Evolutionary conservation across 331 rosid genomes (phyloP), one percentile per base, ranked within the genome.

Genomic region (Quercus tomentella): DNA sequence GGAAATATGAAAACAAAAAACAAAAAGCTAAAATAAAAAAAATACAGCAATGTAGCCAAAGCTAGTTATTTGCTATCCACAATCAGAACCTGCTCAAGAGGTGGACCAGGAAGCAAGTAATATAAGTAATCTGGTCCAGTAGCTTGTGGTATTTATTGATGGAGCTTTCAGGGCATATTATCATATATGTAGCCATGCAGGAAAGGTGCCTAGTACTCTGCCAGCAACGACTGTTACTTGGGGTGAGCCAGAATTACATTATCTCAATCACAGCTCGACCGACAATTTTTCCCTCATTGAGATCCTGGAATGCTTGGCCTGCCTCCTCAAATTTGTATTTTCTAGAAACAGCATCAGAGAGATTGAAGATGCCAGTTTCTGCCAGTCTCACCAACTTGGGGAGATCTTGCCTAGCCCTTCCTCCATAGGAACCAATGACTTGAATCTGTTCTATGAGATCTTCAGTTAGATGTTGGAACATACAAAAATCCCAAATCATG

Each of bases 341-440:
- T 86, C 92, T 87, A 28, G 99, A 86, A 86, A 95, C 99, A 52
- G 98, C 93, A 84, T 81, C 72, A 7, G 71, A 43, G 26, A 93
- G 96, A 80, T 89, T 84, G 85, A 95, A 95, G 66, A 93, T 78
- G 8, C 98, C 99, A 15, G 91, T 71, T 83, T 95, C 99, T 74
- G 99, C 98, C 80, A 95, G 69, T 86, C 86, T 90, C 17, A 93
- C 88, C 83, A 95, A 23, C 87, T 92, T 93, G 1, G 99, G 99
- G 77, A 95, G 99, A 87, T 95, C 99, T 85, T 95, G 94, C 89
- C 99, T 93, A 5, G 97, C 99, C 80, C 99, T 91, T 45, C 90
- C 99, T 89, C 97, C 99, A 70, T 92, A 93, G 1, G 97, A 92
- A 6, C 97, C 98, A 78, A 94, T 88, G 45, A 94, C 83, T 91